Base-by-base conservation (phyloP, 441 rosid genomes). In the Metrosideros polymorpha region DNA sequence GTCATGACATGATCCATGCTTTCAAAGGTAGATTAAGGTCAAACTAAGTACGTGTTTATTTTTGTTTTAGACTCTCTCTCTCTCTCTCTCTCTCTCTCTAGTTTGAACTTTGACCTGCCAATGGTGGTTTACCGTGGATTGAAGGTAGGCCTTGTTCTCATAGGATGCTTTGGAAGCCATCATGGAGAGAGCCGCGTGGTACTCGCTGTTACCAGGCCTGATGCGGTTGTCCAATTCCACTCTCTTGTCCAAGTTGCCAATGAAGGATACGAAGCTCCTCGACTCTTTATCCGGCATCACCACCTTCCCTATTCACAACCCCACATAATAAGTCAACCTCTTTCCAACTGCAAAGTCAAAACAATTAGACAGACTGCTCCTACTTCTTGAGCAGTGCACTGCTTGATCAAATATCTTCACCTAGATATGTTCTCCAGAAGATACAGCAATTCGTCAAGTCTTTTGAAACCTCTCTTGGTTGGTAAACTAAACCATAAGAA, bases 81-180 rank as follows among this genome's bases (percentile, higher is more conserved):
- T 29, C 66, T 32, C 76, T 63, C 43, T 32, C 3, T 14, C 51
- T n/a, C n/a, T n/a, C n/a, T n/a, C n/a, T n/a, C 71, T 61, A 9
- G 71, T 29, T 29, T 59, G 66, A 93, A 94, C 94, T 92, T n/a
- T n/a, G 42, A 93, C 95, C 94, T 92, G 88, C 97, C 98, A 96
- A 45, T 90, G 92, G 50, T 91, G 87, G 4, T 84, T 86, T 43
- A 94, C 94, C 19, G 86, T 85, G 43, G 89, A n/a, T 87, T 89
- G 39, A 15, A 93, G 84, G 88, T 91, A 92, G 51, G 92, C 94
- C 29, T 79, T 35, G 87, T 93, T 95, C 89, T 96, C 97, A 18
- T 95, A 95, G 9, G 94, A 91, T 25, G 89, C 91, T 90, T 95
- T 96, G 13, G 95, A 89, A 82, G 96, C 92, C 98, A 95, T 94